Evolutionary conservation across 306 rosid species (phyloP), one percentile per base, ranked within the genome.

Genomic region (Leucaena leucocephala): DNA sequence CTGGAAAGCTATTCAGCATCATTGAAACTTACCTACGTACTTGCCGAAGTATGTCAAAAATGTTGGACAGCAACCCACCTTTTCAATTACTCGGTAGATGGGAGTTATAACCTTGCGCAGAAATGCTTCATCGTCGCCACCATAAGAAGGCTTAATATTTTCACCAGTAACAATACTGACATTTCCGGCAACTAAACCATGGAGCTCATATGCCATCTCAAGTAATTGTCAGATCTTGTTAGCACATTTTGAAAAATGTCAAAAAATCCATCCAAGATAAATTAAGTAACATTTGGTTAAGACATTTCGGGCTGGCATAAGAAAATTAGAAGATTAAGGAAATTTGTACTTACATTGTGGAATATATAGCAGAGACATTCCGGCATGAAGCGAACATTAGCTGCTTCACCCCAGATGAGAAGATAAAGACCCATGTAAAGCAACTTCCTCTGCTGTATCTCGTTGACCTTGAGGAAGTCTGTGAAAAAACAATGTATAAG

Each of bases 381-480:
- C 3, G 97, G 97, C 91, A 93, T 86, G 81, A 93, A 93, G 48
- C 97, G 92, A 66, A 89, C 71, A 74, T 93, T 91, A 71, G 96
- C 88, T 22, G 94, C 98, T 89, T 93, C 98, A 43, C 98, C 98
- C 98, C 97, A 93, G n/a, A 91, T 89, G 72, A 93, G 94, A 87
- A 93, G 97, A 84, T 88, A 89, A 68, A 93, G 79, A 69, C 97
- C 97, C 98, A 93, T 93, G 85, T 93, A 89, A 8, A 93, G 92
- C 72, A 93, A 82, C 85, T 93, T 91, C 78, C 98, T 87, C 83
- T 93, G 98, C 35, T 93, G 98, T 64, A 88, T 85, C 82, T 90
- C 94, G n/a, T n/a, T 86, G 87, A 66, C 97, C 94, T 82, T 87
- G 93, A 61, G 93, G 93, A 34, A 91, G 89, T 82, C 98, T 93